These are phyloP conservation scores for Capsella rubella DNA, from an alignment of 441 rosid species.

Conservation along the genomic window DNA sequence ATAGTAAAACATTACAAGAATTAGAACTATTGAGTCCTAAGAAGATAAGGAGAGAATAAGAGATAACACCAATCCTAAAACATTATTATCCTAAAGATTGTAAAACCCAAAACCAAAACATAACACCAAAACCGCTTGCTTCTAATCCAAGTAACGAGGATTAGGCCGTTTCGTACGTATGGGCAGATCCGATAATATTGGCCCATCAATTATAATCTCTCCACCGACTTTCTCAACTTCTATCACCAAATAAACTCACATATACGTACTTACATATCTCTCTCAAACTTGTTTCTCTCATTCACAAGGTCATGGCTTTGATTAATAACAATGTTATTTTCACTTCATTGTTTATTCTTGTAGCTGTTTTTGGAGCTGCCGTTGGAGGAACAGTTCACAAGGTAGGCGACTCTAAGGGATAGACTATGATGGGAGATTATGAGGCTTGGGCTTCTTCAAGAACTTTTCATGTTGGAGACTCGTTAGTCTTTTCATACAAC, in stretches of 20 bases:
- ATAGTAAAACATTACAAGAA: too few species aligned
- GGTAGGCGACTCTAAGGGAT: conserved; percentile 18
- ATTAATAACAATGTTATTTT: neutral
- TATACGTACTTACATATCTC: neutral
- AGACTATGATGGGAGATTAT: conserved; percentile 21
- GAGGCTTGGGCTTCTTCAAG: conserved; percentile 12
- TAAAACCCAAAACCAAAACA: too few species aligned
- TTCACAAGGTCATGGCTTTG: conserved; percentile 28
- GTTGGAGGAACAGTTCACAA: conserved; percentile 16
- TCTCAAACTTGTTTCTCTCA: conserved; percentile 1
- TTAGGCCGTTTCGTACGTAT: too few species aligned
- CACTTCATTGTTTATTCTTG: neutral
- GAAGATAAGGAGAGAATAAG: too few species aligned
- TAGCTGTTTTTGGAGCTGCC: neutral
- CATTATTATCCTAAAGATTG: too few species aligned
- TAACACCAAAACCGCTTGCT: too few species aligned
- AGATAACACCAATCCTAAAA: too few species aligned
- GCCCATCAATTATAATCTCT: too few species aligned
- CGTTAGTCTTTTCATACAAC: conserved; percentile 14
- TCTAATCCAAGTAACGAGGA: too few species aligned
- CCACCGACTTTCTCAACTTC: conserved; percentile 7
- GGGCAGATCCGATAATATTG: too few species aligned
- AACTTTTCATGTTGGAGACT: conserved; percentile 29
- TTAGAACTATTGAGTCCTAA: too few species aligned
- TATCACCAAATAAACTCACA: conserved; percentile 4